Conservation (phyloP, 495 filamentous ascomycete species). For the Aspergillus nanangensis region DNA sequence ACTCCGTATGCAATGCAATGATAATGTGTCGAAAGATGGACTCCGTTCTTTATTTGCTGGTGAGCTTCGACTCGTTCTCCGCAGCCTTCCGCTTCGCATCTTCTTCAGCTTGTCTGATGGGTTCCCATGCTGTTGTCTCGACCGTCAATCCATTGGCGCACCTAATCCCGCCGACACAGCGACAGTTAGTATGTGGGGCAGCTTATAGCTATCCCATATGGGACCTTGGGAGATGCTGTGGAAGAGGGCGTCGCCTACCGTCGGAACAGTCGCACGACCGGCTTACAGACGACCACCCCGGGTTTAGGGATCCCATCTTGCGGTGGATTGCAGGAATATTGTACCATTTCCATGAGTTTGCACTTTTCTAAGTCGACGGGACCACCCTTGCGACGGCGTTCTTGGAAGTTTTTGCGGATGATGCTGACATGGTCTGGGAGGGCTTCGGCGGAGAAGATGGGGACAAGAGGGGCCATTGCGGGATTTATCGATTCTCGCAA, state of each 20-base stretch:
- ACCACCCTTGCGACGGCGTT: slow-evolving; percentile 40
- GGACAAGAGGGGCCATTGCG: slow-evolving; percentile 42
- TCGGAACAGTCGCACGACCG: slow-evolving; percentile 74
- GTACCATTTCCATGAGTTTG: slow-evolving; percentile 70
- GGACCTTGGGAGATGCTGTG: neutral
- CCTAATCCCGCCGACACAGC: slow-evolving; percentile 37
- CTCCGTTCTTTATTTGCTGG: neutral
- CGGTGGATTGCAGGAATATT: slow-evolving; percentile 69
- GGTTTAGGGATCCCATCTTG: slow-evolving; percentile 51
- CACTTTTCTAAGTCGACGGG: slow-evolving; percentile 60
- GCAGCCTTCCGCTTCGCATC: slow-evolving; percentile 19
- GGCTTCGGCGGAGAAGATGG: slow-evolving; percentile 32
- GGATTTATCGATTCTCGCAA: too few species aligned
- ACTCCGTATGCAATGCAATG: slow-evolving; percentile 25
- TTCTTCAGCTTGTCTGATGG: slow-evolving; percentile 26
- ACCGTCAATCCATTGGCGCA: slow-evolving; percentile 72
- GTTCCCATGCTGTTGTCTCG: slow-evolving; percentile 80
- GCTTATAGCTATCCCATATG: neutral
- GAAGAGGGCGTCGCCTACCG: slow-evolving; percentile 48
- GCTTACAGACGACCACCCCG: slow-evolving; percentile 63
- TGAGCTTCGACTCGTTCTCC: slow-evolving; percentile 3
- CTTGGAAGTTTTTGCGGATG: slow-evolving; percentile 35
- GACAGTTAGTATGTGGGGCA: slow-evolving; percentile 1
- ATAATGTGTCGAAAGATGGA: neutral
- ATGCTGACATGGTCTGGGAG: slow-evolving; percentile 41